These are phyloP conservation scores for Ophiostoma piceae DNA, from an alignment of 2,329 filamentous ascomycete species.

Conservation along the genomic window DNA sequence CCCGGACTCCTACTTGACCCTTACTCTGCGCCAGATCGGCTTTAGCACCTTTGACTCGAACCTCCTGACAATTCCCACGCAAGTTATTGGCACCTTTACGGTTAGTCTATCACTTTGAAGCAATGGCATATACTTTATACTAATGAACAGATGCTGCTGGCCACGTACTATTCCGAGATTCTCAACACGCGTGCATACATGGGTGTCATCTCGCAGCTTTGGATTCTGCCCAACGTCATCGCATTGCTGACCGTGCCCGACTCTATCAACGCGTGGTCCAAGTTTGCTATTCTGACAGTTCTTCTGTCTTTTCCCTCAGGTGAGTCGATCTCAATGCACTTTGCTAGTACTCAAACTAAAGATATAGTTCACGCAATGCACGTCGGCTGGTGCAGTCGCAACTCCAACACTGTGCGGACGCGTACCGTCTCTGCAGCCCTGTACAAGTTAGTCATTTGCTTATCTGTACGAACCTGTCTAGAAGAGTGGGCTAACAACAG, in stretches of 20 bases:
- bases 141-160: not conserved
- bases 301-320: not conserved
- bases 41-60: not conserved
- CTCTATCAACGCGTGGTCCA: not conserved
- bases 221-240: slow-evolving; percentile 3
- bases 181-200: slow-evolving; percentile 12
- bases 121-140: not conserved
- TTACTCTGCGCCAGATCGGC: not conserved
- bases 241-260: not conserved
- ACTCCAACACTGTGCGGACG: slow-evolving; percentile 13
- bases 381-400: slow-evolving; percentile 10
- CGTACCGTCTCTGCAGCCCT: slow-evolving; percentile 8
- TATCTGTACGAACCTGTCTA: not conserved
- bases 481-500: not conserved
- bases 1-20: not conserved
- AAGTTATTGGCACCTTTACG: not conserved
- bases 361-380: slow-evolving; percentile 1
- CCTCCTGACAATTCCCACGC: not conserved
- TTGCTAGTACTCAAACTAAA: not conserved
- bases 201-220: not conserved
- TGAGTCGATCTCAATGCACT: not conserved
- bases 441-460: slow-evolving; percentile 2
- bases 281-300: not conserved
- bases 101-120: not conserved
- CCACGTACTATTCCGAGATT: slow-evolving; percentile 10